Percentiles rank a stretch among this genome's conserved stretches.
Conservation (phyloP, 2,329 filamentous ascomycete species). For the Ascochyta rabiei region DNA sequence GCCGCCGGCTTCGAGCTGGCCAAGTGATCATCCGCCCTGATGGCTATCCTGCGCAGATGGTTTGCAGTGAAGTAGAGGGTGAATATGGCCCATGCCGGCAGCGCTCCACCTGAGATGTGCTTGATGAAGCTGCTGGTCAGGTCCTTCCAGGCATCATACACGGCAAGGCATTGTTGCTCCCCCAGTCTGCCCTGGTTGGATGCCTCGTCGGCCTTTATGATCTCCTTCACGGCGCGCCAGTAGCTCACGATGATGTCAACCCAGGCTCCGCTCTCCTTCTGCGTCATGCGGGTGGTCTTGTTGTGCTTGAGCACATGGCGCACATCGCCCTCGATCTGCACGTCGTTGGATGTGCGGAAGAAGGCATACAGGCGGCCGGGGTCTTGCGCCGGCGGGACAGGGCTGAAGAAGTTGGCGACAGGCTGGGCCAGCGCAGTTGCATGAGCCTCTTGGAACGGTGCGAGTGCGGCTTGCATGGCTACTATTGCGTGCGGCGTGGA, state of each 20-base stretch:
- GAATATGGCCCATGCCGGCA: conserved; percentile 91
- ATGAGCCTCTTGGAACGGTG: conserved; percentile 74
- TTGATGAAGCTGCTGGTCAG: conserved; percentile 76
- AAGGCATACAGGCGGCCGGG: conserved; percentile 72
- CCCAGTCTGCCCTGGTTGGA: conserved; percentile 50
- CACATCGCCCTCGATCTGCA: conserved; percentile 71
- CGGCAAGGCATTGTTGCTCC: conserved; percentile 73
- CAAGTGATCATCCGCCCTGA: conserved; percentile 80
- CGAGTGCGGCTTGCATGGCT: conserved; percentile 74
- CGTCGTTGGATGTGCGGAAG: conserved; percentile 71
- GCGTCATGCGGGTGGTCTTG: conserved; percentile 61
- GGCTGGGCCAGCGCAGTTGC: conserved; percentile 69
- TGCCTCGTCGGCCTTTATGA: conserved; percentile 69
- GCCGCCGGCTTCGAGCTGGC: conserved; percentile 56
- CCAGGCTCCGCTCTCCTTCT: conserved; percentile 80
- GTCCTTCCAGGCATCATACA: conserved; percentile 90
- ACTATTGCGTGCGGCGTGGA: conserved; percentile 10
- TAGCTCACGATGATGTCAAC: conserved; percentile 81
- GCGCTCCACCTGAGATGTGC: conserved; percentile 76
- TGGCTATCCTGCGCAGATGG: conserved; percentile 85
- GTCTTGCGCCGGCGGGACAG: conserved; percentile 67
- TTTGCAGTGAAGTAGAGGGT: conserved; percentile 87
- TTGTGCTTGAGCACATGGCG: conserved; percentile 72
- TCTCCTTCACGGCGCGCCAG: conserved; percentile 80
- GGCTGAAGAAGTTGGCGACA: conserved; percentile 76